phyloP scores from a whole-genome alignment of 2,329 filamentous ascomycete genomes.

The Aureobasidium sp. region DNA sequence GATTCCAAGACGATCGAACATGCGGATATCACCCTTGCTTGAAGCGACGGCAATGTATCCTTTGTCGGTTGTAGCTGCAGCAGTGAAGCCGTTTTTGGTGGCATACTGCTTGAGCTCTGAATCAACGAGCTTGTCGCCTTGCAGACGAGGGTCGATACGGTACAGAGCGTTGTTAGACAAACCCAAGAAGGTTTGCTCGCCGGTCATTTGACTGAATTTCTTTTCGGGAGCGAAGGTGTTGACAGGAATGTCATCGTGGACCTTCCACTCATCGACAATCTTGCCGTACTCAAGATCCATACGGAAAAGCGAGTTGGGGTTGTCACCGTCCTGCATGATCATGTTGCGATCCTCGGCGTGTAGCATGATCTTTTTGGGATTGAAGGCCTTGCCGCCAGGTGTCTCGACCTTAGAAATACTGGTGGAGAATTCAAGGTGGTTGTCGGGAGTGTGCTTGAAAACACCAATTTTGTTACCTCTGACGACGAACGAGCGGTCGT shows the following conservation, averaged over 20 bases:
- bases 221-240: constrained; percentile 88
- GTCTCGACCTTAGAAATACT: constrained; percentile 96
- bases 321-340: constrained; percentile 71
- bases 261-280: constrained; percentile 96
- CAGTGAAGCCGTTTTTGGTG: constrained; percentile 96
- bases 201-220: constrained; percentile 97
- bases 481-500: constrained; percentile 94
- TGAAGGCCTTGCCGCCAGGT: constrained; percentile 77
- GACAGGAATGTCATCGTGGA: constrained; percentile 92
- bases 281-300: constrained; percentile 99
- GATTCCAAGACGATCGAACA: constrained; percentile 93
- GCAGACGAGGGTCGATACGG: constrained; percentile 81
- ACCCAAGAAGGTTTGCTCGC: constrained; percentile 89
- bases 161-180: constrained; percentile 89
- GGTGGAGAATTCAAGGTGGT: constrained; percentile 89
- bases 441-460: constrained; percentile 91
- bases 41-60: constrained; percentile 95
- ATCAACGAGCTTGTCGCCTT: constrained; percentile 88
- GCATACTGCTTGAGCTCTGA: constrained; percentile 89
- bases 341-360: constrained; percentile 85
- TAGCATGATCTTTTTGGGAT: constrained; percentile 93
- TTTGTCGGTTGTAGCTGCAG: constrained; percentile 88
- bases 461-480: constrained; percentile 97
- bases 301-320: constrained; percentile 85
- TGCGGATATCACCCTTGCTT: constrained; percentile 93